A percentile compares a stretch with the other conserved stretches of the same genome.
Conservation (phyloP, 805 yeast species). For the Crinitomyces ghanaensis region DNA sequence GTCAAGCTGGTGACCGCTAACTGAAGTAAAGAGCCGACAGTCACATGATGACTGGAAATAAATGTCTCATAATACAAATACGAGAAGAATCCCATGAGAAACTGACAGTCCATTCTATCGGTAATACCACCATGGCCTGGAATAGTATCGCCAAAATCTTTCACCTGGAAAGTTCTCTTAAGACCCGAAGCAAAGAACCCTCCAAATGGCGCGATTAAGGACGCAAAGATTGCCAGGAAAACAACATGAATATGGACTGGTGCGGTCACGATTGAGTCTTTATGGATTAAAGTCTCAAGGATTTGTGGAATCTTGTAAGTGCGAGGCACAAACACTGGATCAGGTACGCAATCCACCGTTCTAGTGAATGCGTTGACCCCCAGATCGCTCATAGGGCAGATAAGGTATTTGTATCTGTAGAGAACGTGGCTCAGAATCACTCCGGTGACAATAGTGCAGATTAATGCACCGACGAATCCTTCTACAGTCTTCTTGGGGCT, state of each 20-base stretch:
- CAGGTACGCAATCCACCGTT: constrained; percentile 57
- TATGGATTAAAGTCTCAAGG: constrained; percentile 38
- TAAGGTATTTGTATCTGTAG: constrained; percentile 58
- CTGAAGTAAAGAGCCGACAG: constrained; percentile 67
- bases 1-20: constrained; percentile 60
- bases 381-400: constrained; percentile 67
- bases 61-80: constrained; percentile 90
- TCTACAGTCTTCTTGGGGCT: constrained; percentile 97
- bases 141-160: constrained; percentile 95
- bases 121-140: constrained; percentile 99
- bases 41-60: constrained; percentile 46
- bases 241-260: constrained; percentile 89
- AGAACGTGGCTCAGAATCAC: constrained; percentile 53
- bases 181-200: constrained; percentile 98
- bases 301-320: constrained; percentile 60
- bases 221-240: constrained; percentile 84
- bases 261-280: constrained; percentile 48
- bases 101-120: constrained; percentile 96
- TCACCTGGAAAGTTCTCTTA: constrained; percentile 89
- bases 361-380: no score
- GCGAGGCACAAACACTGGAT: constrained; percentile 82
- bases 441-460: constrained; percentile 74
- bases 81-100: constrained; percentile 92
- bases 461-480: constrained; percentile 97
- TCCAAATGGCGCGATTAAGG: constrained; percentile 95